Evolutionary conservation across 2,329 filamentous ascomycete species (phyloP).

Genomic region (Mycogone perniciosa): DNA sequence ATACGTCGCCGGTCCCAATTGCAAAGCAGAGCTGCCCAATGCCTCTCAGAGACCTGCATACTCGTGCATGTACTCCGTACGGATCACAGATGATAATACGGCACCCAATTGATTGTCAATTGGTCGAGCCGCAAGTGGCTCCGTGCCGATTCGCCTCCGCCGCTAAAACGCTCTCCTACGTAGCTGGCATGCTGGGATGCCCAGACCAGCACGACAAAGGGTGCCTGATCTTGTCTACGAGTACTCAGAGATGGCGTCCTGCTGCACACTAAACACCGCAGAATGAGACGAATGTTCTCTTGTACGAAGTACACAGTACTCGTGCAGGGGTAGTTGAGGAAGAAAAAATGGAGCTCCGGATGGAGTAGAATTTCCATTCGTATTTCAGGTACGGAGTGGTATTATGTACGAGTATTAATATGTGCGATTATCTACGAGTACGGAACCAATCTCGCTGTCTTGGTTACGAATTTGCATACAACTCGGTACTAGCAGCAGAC

Average conservation of each 20-base stretch:
- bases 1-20: conserved; percentile 3
- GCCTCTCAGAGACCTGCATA: conserved; percentile 1
- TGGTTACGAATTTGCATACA: no score
- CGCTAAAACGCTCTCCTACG: not conserved
- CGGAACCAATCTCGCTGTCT: no score
- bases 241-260: not conserved
- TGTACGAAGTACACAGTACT: not conserved
- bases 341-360: no score
- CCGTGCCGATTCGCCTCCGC: conserved; percentile 6
- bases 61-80: not conserved
- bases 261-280: not conserved
- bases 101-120: conserved; percentile 11
- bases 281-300: not conserved
- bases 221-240: conserved; percentile 2
- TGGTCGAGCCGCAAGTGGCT: conserved; percentile 16
- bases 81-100: conserved; percentile 1
- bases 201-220: not conserved
- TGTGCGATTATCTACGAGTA: no score
- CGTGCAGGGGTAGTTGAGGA: not conserved
- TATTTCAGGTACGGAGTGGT: no score
- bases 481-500: no score
- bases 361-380: no score
- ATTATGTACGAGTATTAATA: no score
- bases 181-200: not conserved
- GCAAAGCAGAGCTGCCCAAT: conserved; percentile 13